Percentiles rank a stretch among this genome's conserved stretches.
Evolutionary conservation across 352 stramenopile genomes (phyloP).

Genomic region (Salisapilia sapeloensis): DNA sequence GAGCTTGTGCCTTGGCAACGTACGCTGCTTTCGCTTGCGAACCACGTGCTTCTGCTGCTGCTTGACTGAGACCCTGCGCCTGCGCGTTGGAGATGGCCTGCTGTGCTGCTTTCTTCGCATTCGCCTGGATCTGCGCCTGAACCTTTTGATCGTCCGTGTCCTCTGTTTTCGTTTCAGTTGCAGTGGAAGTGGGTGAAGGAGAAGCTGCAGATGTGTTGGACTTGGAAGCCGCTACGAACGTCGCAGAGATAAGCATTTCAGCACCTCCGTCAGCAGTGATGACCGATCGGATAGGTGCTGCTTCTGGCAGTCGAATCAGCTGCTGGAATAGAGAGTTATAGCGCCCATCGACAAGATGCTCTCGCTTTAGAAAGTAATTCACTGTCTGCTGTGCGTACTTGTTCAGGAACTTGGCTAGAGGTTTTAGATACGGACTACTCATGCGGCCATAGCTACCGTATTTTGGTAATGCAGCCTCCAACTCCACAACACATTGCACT

Average conservation of each 20-base stretch:
- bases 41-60: slow-evolving; percentile 48
- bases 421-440: slow-evolving; percentile 84
- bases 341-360: slow-evolving; percentile 64
- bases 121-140: slow-evolving; percentile 72
- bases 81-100: slow-evolving; percentile 63
- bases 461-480: slow-evolving; percentile 83
- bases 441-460: slow-evolving; percentile 84
- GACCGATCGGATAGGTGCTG: slow-evolving; percentile 70
- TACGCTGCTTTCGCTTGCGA: slow-evolving; percentile 74
- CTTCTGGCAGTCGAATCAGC: slow-evolving; percentile 85
- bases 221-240: slow-evolving; percentile 75
- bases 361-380: slow-evolving; percentile 78
- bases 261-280: slow-evolving; percentile 78
- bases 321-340: slow-evolving; percentile 91
- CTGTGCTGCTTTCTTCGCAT: slow-evolving; percentile 65
- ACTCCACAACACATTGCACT: slow-evolving; percentile 88
- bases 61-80: slow-evolving; percentile 57
- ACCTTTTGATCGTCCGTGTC: slow-evolving; percentile 56
- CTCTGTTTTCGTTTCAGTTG: slow-evolving; percentile 12
- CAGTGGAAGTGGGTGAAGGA: slow-evolving; percentile 1
- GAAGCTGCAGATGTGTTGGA: slow-evolving; percentile 14
- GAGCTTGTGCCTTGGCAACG: slow-evolving; percentile 71
- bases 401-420: slow-evolving; percentile 89
- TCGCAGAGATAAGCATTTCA: slow-evolving; percentile 83
- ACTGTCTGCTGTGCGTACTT: slow-evolving; percentile 74